Evolutionary conservation across 2,329 filamentous ascomycete genomes (phyloP), one percentile per base, ranked within the genome.

Genomic region (Teratosphaeria gauchensis): DNA sequence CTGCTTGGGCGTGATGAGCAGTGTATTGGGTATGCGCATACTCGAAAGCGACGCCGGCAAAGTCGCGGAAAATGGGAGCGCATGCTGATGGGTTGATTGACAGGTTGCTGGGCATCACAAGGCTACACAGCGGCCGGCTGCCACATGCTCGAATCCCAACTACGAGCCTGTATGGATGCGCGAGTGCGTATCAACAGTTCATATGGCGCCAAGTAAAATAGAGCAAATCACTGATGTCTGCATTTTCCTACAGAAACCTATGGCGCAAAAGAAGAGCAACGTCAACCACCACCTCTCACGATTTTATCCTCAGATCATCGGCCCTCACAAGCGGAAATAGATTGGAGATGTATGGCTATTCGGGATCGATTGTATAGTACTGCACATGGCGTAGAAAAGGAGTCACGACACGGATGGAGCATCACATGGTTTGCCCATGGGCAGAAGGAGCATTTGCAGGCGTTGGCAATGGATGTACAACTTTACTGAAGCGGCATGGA

Each of bases 281-380:
- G 91, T 97, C 83, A 97, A 97, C 77, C 92, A 92, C 80, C 92
- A 96, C 73, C 79, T 97, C 51, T 82, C 83, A 65, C 84, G 94
- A 69, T 83, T 89, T 78, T 88, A 87, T 68, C 84, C 85, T 14
- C 84, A 86, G 72, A 79, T 95, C 79, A 82, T 86, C 76, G 82
- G 87, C 69, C 81, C 85, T 64, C 78, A 85, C 82, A 83, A 92
- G 75, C 81, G 80, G 74, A 83, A 86, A 67, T 84, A 76, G 63
- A 11, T 12, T 2, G 31, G 33, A 9, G 33, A 21, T 21, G 42
- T 19, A 21, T 4, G 7, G n/a, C 12, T 4, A 6, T 21, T 3
- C 6, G 16, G 21, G 9, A 8, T 8, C 1, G n/a, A 19, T 2
- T 48, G 42, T 48, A 48, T 11, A 48, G 4, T 48, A 48, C 7